phyloP scores from a whole-genome alignment of 2,329 filamentous ascomycete genomes.

The Pseudocercospora crystallina region DNA sequence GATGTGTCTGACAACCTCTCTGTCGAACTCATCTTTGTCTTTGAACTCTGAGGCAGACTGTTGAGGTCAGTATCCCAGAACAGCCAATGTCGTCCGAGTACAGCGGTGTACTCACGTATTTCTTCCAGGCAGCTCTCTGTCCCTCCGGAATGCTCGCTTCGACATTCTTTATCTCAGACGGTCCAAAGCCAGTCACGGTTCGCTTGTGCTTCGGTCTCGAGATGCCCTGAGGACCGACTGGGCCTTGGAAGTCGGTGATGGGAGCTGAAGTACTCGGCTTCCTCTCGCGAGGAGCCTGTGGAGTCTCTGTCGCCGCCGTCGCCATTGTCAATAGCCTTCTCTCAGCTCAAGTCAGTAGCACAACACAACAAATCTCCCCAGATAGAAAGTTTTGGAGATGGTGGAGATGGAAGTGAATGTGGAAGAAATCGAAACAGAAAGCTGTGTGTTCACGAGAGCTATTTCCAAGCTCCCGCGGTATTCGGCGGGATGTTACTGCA shows the following conservation, averaged over 20 bases:
- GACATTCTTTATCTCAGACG: conserved; percentile 87
- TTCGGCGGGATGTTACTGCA: too few relatives aligned
- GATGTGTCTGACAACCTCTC: conserved; percentile 86
- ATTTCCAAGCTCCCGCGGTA: conserved; percentile 3
- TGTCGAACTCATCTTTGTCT: conserved; percentile 76
- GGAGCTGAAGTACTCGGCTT: conserved; percentile 79
- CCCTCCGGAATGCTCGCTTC: conserved; percentile 89
- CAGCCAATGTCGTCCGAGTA: background rate
- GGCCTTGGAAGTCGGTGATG: conserved; percentile 80
- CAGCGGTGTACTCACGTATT: conserved; percentile 51
- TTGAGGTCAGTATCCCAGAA: conserved; percentile 12
- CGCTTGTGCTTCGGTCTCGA: conserved; percentile 94
- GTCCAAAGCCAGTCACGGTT: conserved; percentile 91
- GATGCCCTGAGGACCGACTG: conserved; percentile 76
- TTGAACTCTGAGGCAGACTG: conserved; percentile 68
- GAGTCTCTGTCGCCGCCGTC: conserved; percentile 28
- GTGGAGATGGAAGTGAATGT: background rate
- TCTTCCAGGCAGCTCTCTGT: conserved; percentile 74
- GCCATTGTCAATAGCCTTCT: background rate
- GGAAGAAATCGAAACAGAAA: background rate
- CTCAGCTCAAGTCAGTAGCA: too few relatives aligned
- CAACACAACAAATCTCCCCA: too few relatives aligned
- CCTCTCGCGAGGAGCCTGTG: conserved; percentile 61
- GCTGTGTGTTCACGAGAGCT: conserved; percentile 2
- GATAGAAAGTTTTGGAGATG: background rate